Base-by-base conservation (phyloP, 2,329 filamentous ascomycete genomes). In the Penicillium sp. region DNA sequence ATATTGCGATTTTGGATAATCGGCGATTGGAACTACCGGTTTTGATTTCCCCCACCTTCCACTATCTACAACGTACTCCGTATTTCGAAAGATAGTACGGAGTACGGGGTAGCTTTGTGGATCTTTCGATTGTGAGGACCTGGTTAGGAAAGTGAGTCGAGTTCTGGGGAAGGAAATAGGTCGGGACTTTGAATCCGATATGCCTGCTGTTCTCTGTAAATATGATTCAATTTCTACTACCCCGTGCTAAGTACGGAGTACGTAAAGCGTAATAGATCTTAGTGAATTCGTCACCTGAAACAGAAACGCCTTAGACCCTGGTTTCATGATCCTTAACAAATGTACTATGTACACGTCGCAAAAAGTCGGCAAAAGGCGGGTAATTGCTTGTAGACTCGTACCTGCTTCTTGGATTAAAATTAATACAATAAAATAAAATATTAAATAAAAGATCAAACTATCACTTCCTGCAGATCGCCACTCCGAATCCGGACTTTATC, bases 361-460 rank as follows among this genome's bases (percentile, higher is more conserved):
- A 50, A 49, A 40, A 19, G 35, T 64, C 60, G 60, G 62, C 62
- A 65, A 65, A 66, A 66, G 41, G 61, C 63, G 62, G 63, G 57
- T 66, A 59, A 62, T 60, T 37, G 40, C 42, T 35, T 31, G 13
- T 17, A 42, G 19, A 23, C 23, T 52, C 41, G 53, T 47, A 54
- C 41, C 54, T 56, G 42, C 48, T 45, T 52, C 13, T 21, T 21
- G 17, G 25, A 21, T 37, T 25, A 15, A 13, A 37, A 37, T 21
- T 25, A 45, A 33, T 43, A n/a, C 2, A 38, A 42, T 12, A 21
- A 25, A 15, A 53, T 23, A 29, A 25, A 15, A 53, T 23, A 29
- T 46, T 19, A 12, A 19, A 37, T 12, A 17, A 19, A 21, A 19
- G 8, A 54, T 41, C 37, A 27, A 23, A 41, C 52, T 35, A 42